These are phyloP conservation scores for Nepenthes mirabilis DNA, from an alignment of 148 eudicot species.

Conservation along the genomic window DNA sequence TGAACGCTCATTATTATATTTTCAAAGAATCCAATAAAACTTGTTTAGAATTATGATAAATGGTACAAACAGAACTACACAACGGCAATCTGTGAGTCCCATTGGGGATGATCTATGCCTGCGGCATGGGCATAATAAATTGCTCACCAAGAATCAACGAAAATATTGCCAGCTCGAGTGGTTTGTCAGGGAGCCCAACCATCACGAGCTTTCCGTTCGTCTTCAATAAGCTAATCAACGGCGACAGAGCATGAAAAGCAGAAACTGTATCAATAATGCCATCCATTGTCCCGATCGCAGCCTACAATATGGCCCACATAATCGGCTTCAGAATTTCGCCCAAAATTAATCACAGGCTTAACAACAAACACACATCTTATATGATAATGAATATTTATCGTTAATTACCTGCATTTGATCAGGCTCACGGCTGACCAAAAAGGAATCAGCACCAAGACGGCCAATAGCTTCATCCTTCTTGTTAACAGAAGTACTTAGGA, in stretches of 20 bases:
- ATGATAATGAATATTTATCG: too few relatives aligned
- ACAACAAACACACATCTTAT: too few relatives aligned
- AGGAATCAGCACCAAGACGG: slow-evolving; percentile 13
- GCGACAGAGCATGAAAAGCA: slow-evolving; percentile 20
- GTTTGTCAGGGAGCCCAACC: slow-evolving; percentile 27
- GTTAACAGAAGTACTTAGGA: slow-evolving; percentile 15
- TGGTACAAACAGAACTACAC: too few relatives aligned
- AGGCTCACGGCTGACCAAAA: slow-evolving; percentile 10
- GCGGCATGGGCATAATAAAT: too few relatives aligned
- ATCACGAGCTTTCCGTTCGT: slow-evolving; percentile 25
- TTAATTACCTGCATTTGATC: slow-evolving; percentile 11
- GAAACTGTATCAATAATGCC: slow-evolving; percentile 32
- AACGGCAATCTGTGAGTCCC: too few relatives aligned
- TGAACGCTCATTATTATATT: too few relatives aligned
- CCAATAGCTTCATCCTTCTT: slow-evolving; percentile 14
- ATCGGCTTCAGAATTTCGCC: too few relatives aligned
- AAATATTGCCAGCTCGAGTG: slow-evolving; percentile 20
- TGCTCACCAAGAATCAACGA: slow-evolving; percentile 23
- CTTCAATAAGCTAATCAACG: slow-evolving; percentile 28
- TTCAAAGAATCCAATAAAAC: too few relatives aligned
- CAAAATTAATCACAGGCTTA: too few relatives aligned
- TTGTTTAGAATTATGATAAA: too few relatives aligned
- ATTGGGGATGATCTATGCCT: too few relatives aligned
- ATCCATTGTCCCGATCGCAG: slow-evolving; percentile 37
- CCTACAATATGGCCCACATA: slow-evolving; percentile 9